phyloP scores from a whole-genome alignment of 768 basidiomycete genomes.

The Austroboletus eburneus region DNA sequence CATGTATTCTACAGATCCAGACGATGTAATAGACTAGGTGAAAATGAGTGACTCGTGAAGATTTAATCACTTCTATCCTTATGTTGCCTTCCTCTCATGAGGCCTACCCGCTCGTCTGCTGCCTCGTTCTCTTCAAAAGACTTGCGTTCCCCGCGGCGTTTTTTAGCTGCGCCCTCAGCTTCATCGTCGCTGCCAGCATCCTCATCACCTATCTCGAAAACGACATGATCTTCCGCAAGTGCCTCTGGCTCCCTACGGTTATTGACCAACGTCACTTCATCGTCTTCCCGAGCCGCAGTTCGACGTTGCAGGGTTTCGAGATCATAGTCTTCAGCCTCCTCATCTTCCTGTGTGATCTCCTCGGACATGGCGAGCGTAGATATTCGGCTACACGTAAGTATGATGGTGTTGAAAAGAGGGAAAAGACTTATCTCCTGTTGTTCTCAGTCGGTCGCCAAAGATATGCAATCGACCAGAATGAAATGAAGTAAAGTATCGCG shows the following conservation, averaged over 20 bases:
- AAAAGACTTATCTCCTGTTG: conserved; percentile 71
- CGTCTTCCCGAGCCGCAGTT: conserved; percentile 49
- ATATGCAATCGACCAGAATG: conserved; percentile 78
- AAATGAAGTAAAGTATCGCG: conserved; percentile 77
- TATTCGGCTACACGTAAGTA: conserved; percentile 30
- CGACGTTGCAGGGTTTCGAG: conserved; percentile 68
- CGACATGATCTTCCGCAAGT: conserved; percentile 65
- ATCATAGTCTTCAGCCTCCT: conserved; percentile 91
- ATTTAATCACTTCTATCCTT: conserved; percentile 36
- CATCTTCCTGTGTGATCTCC: conserved; percentile 92
- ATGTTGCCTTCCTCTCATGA: conserved; percentile 45
- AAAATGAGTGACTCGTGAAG: conserved; percentile 7
- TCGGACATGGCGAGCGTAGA: conserved; percentile 90
- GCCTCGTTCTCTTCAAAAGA: conserved; percentile 46
- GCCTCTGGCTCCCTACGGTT: conserved; percentile 45
- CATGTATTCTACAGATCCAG: conserved; percentile 36
- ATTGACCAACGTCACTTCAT: conserved; percentile 70
- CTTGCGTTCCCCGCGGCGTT: conserved; percentile 39
- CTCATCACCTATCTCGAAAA: conserved; percentile 90
- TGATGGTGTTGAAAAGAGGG: background rate
- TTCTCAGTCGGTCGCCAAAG: conserved; percentile 92
- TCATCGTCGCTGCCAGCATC: conserved; percentile 66
- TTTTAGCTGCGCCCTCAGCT: conserved; percentile 46
- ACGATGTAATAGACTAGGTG: conserved; percentile 11
- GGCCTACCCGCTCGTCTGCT: conserved; percentile 59